phyloP scores from a whole-genome alignment of 805 yeast genomes.

The Monosporozyma servazzii region DNA sequence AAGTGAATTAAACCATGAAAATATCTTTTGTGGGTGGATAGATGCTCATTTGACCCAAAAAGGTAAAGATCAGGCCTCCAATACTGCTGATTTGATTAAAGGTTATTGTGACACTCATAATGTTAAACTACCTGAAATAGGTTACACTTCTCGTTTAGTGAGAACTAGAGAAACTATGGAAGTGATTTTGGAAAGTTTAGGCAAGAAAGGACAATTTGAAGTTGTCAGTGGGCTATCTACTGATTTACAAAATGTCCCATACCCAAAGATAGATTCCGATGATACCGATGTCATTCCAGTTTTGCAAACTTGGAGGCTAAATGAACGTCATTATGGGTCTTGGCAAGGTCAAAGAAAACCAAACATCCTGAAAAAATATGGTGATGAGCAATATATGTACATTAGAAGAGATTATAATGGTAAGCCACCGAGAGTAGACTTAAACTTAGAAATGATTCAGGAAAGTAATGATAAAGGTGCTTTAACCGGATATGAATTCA shows the following conservation, averaged over 20 bases:
- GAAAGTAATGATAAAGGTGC: constrained; percentile 29
- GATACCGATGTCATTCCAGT: constrained; percentile 38
- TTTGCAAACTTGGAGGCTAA: constrained; percentile 66
- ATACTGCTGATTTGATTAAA: constrained; percentile 52
- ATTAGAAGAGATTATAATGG: constrained; percentile 76
- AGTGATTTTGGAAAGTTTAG: constrained; percentile 48
- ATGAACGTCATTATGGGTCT: constrained; percentile 78
- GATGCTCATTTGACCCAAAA: constrained; percentile 60
- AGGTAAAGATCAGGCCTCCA: constrained; percentile 59
- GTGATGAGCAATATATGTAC: constrained; percentile 63
- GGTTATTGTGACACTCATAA: constrained; percentile 26
- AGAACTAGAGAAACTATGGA: constrained; percentile 70
- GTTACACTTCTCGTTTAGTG: constrained; percentile 62
- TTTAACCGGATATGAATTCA: constrained; percentile 28
- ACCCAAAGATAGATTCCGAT: constrained; percentile 13
- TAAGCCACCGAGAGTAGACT: constrained; percentile 46
- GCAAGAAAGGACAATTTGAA: constrained; percentile 12
- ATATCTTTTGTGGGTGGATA: constrained; percentile 80
- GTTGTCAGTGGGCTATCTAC: constrained; percentile 16
- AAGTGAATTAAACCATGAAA: constrained; percentile 67
- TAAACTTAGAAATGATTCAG: constrained; percentile 32
- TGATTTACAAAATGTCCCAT: constrained; percentile 5
- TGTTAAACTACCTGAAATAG: constrained; percentile 40
- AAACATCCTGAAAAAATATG: constrained; percentile 53
- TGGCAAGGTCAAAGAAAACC: constrained; percentile 73